These are phyloP conservation scores for Aspergillus proliferans DNA, from an alignment of 2,329 filamentous ascomycete species.

Conservation along the genomic window DNA sequence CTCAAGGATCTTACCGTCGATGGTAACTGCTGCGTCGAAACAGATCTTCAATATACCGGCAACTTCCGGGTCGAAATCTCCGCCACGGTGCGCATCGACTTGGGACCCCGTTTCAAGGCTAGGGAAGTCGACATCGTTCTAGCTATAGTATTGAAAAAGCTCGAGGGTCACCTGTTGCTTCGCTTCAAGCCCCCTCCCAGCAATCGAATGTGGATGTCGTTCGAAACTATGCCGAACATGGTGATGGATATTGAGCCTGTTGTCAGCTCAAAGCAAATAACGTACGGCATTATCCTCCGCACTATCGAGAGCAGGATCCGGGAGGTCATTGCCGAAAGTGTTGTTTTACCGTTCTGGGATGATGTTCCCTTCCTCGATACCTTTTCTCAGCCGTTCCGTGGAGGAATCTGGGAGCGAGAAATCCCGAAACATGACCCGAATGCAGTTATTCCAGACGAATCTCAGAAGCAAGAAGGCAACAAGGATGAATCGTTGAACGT, in stretches of 20 bases:
- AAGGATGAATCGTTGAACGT: slow-evolving; percentile 18
- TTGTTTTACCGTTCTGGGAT: slow-evolving; percentile 93
- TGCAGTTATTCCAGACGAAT: slow-evolving; percentile 33
- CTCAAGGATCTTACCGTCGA: slow-evolving; percentile 86
- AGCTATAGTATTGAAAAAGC: slow-evolving; percentile 73
- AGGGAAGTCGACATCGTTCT: slow-evolving; percentile 84
- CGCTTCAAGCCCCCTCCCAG: slow-evolving; percentile 92
- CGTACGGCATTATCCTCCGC: slow-evolving; percentile 82
- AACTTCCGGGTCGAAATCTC: slow-evolving; percentile 86
- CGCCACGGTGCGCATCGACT: slow-evolving; percentile 85
- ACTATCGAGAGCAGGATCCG: slow-evolving; percentile 94
- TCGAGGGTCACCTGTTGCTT: slow-evolving; percentile 78
- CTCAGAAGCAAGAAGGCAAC: slow-evolving; percentile 13
- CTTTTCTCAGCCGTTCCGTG: slow-evolving; percentile 68
- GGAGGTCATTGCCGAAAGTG: slow-evolving; percentile 84
- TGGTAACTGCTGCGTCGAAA: slow-evolving; percentile 80
- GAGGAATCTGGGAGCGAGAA: slow-evolving; percentile 67
- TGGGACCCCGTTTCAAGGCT: slow-evolving; percentile 81
- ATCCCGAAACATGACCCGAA: slow-evolving; percentile 36
- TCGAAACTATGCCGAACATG: slow-evolving; percentile 88
- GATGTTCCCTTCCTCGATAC: slow-evolving; percentile 88
- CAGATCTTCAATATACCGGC: slow-evolving; percentile 81
- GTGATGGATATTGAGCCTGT: slow-evolving; percentile 93
- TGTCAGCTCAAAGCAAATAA: slow-evolving; percentile 90
- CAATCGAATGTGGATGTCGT: slow-evolving; percentile 93